phyloP scores from a whole-genome alignment of 2,329 filamentous ascomycete species.

The Fonsecaea pedrosoi region DNA sequence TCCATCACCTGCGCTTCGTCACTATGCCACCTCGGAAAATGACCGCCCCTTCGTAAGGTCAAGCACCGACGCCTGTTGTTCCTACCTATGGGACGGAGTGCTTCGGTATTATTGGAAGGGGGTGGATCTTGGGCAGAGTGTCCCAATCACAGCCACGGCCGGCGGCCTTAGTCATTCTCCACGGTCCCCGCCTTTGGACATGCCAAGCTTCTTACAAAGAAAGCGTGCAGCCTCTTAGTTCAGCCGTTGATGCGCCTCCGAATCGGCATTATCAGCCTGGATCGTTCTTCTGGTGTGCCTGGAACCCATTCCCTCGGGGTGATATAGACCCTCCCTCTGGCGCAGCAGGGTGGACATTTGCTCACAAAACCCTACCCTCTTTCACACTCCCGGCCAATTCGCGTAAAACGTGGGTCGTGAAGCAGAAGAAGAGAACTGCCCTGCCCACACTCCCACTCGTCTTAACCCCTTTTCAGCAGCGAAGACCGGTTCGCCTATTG shows the following conservation, averaged over 20 bases:
- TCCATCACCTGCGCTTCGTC: neutral
- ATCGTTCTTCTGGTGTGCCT: neutral
- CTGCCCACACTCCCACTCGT: neutral
- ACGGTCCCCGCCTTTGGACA: neutral
- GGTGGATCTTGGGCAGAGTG: neutral
- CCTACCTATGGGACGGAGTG: neutral
- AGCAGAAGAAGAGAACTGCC: neutral
- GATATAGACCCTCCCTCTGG: neutral
- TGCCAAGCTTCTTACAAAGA: slow-evolving; percentile 9
- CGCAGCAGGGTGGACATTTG: neutral
- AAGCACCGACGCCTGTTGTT: neutral
- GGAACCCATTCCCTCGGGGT: neutral
- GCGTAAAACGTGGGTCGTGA: neutral
- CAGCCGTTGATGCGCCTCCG: neutral
- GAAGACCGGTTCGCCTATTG: neutral
- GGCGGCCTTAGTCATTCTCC: neutral
- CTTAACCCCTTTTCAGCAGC: neutral
- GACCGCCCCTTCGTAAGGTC: neutral
- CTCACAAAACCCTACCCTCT: neutral
- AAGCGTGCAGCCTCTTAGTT: neutral
- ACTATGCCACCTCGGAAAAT: neutral
- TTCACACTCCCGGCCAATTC: neutral
- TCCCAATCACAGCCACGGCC: neutral
- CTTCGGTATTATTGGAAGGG: neutral
- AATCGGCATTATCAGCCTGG: neutral